A percentile compares a stretch with the other conserved stretches of the same genome.
phyloP scores from a whole-genome alignment of 352 stramenopile species.

The Lagenidium sp. region DNA sequence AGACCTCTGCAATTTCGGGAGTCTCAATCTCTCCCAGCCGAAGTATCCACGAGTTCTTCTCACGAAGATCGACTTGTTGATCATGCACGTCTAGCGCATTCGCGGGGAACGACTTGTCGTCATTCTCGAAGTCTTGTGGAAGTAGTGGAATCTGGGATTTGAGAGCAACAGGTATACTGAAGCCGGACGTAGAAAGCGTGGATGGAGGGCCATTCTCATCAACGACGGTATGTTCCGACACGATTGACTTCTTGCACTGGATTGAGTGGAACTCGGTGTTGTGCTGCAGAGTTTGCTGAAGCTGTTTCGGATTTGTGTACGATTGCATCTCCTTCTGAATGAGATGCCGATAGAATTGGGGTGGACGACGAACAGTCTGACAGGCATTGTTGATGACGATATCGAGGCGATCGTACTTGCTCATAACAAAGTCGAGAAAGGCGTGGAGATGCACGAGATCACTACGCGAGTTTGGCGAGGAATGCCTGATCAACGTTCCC shows the following conservation, averaged over 20 bases:
- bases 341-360: constrained; percentile 90
- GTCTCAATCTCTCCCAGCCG: constrained; percentile 92
- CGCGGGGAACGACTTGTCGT: constrained; percentile 37
- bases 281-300: too few relatives aligned
- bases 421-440: constrained; percentile 84
- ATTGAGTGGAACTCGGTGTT: too few relatives aligned
- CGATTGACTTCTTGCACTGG: too few relatives aligned
- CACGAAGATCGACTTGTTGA: constrained; percentile 93
- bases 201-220: not conserved
- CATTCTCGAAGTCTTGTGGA: constrained; percentile 34
- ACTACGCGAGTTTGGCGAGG: constrained; percentile 20
- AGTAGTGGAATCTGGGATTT: constrained; percentile 77
- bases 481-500: too few relatives aligned
- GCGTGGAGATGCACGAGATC: constrained; percentile 92
- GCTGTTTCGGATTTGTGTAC: too few relatives aligned
- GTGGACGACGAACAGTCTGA: constrained; percentile 92
- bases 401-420: constrained; percentile 83
- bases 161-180: constrained; percentile 18
- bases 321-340: constrained; percentile 70
- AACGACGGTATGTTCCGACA: not conserved
- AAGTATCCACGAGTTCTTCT: constrained; percentile 93
- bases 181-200: not conserved
- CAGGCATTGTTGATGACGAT: constrained; percentile 97
- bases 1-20: constrained; percentile 80
- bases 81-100: constrained; percentile 90